Evolutionary conservation across 495 filamentous ascomycete genomes (phyloP), one percentile per base, ranked within the genome.

Genomic region (Rhizodiscina lignyota): DNA sequence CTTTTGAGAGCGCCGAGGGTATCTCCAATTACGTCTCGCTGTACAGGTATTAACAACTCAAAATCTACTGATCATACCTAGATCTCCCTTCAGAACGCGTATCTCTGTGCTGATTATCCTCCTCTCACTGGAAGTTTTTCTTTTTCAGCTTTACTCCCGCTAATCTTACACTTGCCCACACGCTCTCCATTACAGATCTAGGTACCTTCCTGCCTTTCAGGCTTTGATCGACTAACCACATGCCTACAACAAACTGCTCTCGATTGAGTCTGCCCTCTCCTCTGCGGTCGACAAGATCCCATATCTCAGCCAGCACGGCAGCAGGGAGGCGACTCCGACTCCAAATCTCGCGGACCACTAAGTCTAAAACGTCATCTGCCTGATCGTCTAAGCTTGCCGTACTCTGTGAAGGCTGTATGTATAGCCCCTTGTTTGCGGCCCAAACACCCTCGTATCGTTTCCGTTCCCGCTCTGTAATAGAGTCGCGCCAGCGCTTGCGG

Each of bases 391-490:
- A 8, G 26, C 36, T 18, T n/a, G n/a, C n/a, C n/a, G n/a, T n/a
- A n/a, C n/a, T n/a, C 38, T 19, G 3, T 42, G 37, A 36, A 48
- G n/a, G n/a, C n/a, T 37, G 35, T 49, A 55, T n/a, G 37, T n/a
- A n/a, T n/a, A n/a, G n/a, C 0, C 85, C 87, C 39, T 72, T 72
- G 48, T 97, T 96, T 13, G 83, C 85, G 18, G 91, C 89, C 84
- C 85, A 97, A 2, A 97, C 77, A 3, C 84, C 91, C 57, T 96
- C 89, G 48, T 96, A 96, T n/a, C 87, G 65, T 46, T 81, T 83
- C 24, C 84, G 67, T 48, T 94, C 83, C 5, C 72, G 58, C 38
- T 78, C 70, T 0, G 79, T 81, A 26, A 96, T 65, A 36, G 72
- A 64, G 39, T 80, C 76, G 21, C 77, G 64, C 82, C 84, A 94